Evolutionary conservation across 352 stramenopile genomes (phyloP).

Genomic region (Pythium phragmitis): DNA sequence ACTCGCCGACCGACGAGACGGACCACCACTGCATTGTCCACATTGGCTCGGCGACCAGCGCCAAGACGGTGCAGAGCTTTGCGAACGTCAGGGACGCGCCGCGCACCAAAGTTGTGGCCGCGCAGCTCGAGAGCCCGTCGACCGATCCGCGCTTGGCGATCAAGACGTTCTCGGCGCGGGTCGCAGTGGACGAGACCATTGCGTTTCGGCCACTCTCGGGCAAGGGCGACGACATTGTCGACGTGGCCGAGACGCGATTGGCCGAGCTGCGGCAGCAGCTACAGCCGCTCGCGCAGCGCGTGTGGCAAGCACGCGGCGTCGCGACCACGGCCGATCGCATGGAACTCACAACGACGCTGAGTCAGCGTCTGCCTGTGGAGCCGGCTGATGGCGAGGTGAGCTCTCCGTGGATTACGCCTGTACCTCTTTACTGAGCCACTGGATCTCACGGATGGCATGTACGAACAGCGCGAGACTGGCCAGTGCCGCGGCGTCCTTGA

Average conservation of each 20-base stretch:
- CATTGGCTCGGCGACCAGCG: constrained; percentile 29
- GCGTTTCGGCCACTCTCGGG: constrained; percentile 24
- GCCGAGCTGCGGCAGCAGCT: constrained; percentile 51
- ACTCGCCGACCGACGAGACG: neutral
- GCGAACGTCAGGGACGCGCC: constrained; percentile 38
- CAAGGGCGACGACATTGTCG: constrained; percentile 1
- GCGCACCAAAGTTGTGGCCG: constrained; percentile 23
- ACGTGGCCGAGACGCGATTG: constrained; percentile 36
- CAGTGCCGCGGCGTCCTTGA: constrained; percentile 46
- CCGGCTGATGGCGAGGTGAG: neutral
- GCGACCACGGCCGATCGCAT: constrained; percentile 30
- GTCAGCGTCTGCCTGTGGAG: constrained; percentile 6
- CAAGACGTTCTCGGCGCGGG: constrained; percentile 38
- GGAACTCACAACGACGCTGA: constrained; percentile 36
- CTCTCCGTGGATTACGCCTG: neutral
- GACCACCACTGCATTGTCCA: constrained; percentile 47
- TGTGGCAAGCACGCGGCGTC: constrained; percentile 40
- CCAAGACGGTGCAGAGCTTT: constrained; percentile 23
- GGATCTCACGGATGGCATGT: neutral
- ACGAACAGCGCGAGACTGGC: constrained; percentile 28
- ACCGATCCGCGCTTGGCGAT: constrained; percentile 23
- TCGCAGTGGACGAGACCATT: constrained; percentile 50
- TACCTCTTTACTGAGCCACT: neutral
- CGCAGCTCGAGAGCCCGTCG: constrained; percentile 28
- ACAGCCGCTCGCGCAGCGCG: constrained; percentile 40